phyloP scores from a whole-genome alignment of 805 yeast species.

The Ogataea corticis region DNA sequence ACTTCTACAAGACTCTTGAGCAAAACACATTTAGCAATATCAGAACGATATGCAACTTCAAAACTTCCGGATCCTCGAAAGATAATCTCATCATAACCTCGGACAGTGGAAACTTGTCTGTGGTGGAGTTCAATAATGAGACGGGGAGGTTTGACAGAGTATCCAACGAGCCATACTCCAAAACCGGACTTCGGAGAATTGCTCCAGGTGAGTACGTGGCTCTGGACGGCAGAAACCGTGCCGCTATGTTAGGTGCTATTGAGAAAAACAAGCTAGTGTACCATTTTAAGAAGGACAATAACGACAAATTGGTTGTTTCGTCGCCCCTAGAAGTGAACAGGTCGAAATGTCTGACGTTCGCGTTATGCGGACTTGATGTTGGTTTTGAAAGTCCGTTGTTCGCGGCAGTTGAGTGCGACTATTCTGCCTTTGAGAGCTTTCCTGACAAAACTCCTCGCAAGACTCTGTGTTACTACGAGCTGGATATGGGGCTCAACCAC shows the following conservation, averaged over 20 bases:
- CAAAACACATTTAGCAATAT: constrained; percentile 61
- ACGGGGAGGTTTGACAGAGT: constrained; percentile 38
- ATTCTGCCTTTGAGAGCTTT: constrained; percentile 33
- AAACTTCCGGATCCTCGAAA: constrained; percentile 50
- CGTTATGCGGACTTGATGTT: constrained; percentile 63
- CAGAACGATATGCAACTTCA: constrained; percentile 51
- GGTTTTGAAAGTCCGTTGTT: constrained; percentile 83
- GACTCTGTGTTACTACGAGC: constrained; percentile 66
- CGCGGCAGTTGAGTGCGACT: constrained; percentile 73
- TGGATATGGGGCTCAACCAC: constrained; percentile 85
- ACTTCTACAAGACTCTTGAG: constrained; percentile 41
- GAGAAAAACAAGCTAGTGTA: constrained; percentile 76
- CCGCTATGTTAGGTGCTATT: constrained; percentile 66
- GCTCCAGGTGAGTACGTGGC: constrained; percentile 74
- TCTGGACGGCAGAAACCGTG: constrained; percentile 71
- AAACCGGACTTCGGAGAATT: constrained; percentile 72
- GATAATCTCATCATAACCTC: constrained; percentile 70
- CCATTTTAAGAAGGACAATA: constrained; percentile 52
- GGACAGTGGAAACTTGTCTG: constrained; percentile 75
- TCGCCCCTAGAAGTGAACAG: constrained; percentile 74
- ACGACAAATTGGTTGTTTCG: constrained; percentile 49
- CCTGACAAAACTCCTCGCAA: constrained; percentile 20
- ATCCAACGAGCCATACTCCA: constrained; percentile 65
- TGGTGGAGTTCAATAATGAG: constrained; percentile 36
- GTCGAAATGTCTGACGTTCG: constrained; percentile 51